Evolutionary conservation across 2,329 filamentous ascomycete species (phyloP).

Genomic region (Fusarium transvaalense): DNA sequence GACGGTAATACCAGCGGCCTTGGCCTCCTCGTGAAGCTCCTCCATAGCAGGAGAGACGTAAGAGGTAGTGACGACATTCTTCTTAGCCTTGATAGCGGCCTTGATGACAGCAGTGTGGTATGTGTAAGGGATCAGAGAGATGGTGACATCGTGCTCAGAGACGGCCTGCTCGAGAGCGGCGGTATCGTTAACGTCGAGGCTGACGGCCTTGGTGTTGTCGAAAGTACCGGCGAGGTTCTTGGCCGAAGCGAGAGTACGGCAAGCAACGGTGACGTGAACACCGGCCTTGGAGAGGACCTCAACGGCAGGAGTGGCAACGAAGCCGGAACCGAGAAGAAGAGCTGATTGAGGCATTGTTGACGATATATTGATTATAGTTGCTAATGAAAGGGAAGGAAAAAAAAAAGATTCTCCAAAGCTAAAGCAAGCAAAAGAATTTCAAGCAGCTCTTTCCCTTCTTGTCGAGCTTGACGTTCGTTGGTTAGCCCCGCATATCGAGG

Average conservation of each 20-base stretch:
- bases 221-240: slow-evolving; percentile 80
- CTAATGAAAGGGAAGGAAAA: background rate
- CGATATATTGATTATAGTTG: slow-evolving; percentile 11
- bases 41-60: slow-evolving; percentile 94
- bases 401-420: slow-evolving; percentile 23
- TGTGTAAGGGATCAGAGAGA: slow-evolving; percentile 90
- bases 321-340: slow-evolving; percentile 59
- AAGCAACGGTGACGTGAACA: slow-evolving; percentile 78
- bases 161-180: slow-evolving; percentile 84
- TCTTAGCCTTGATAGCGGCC: slow-evolving; percentile 92
- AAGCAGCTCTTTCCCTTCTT: slow-evolving; percentile 8
- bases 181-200: slow-evolving; percentile 84
- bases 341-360: slow-evolving; percentile 49
- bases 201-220: slow-evolving; percentile 79
- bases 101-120: slow-evolving; percentile 92
- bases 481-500: slow-evolving; percentile 27
- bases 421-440: slow-evolving; percentile 20
- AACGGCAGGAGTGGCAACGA: slow-evolving; percentile 73
- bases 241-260: slow-evolving; percentile 82
- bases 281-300: slow-evolving; percentile 72
- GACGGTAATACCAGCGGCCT: slow-evolving; percentile 93
- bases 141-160: slow-evolving; percentile 82
- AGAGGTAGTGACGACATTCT: slow-evolving; percentile 93
- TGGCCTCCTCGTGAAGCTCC: slow-evolving; percentile 84
- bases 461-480: slow-evolving; percentile 11